These are phyloP conservation scores for Alternaria infectoria DNA, from an alignment of 2,329 filamentous ascomycete genomes.

Conservation along the genomic window DNA sequence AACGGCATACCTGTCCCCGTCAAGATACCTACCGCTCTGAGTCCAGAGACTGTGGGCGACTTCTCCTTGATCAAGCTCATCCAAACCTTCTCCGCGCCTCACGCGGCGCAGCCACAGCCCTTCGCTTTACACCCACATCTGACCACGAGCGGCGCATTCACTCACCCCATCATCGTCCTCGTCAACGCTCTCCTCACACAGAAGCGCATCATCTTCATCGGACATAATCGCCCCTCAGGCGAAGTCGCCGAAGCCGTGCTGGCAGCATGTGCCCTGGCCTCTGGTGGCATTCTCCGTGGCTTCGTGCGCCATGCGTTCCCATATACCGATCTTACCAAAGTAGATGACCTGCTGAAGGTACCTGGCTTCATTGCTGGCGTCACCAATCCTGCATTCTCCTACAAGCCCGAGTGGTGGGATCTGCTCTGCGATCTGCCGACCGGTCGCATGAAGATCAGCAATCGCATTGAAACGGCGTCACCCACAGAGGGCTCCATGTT, in stretches of 20 bases:
- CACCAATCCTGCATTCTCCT: constrained; percentile 94
- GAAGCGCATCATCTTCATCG: constrained; percentile 94
- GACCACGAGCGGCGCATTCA: constrained; percentile 86
- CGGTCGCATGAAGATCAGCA: constrained; percentile 93
- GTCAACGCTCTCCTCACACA: constrained; percentile 95
- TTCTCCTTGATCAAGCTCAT: constrained; percentile 98
- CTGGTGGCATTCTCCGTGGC: constrained; percentile 87
- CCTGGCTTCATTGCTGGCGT: constrained; percentile 98
- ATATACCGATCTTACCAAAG: constrained; percentile 96
- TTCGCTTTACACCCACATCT: constrained; percentile 90
- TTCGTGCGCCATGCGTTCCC: constrained; percentile 97
- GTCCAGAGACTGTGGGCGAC: constrained; percentile 95
- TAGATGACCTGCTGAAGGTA: constrained; percentile 93
- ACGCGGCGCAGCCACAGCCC: constrained; percentile 80
- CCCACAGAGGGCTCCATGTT: constrained; percentile 84
- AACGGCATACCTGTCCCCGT: constrained; percentile 96
- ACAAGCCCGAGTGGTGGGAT: constrained; percentile 98
- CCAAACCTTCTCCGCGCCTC: constrained; percentile 85
- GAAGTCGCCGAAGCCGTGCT: constrained; percentile 98
- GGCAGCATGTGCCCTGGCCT: constrained; percentile 92
- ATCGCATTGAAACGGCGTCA: constrained; percentile 79
- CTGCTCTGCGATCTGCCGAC: constrained; percentile 90
- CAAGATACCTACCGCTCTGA: constrained; percentile 91
- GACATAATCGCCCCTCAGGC: constrained; percentile 91
- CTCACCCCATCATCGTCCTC: constrained; percentile 93